phyloP scores from a whole-genome alignment of 352 stramenopile species.

The Phytophthora rubi region DNA sequence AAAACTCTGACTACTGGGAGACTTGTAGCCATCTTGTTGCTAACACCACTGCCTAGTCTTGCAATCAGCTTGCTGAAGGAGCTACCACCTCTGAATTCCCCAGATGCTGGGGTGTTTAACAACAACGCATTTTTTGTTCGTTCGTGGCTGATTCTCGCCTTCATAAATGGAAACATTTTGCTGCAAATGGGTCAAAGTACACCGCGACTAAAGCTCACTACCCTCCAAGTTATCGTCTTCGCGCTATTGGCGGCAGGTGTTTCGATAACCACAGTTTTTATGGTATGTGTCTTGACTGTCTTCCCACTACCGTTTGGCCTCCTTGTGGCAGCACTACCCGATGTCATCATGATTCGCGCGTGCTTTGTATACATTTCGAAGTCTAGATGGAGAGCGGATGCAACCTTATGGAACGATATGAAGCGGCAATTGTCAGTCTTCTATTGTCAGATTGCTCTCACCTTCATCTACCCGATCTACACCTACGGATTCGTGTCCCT shows the following conservation, averaged over 20 bases:
- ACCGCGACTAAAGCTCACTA: slow-evolving; percentile 21
- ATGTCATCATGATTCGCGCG: slow-evolving; percentile 3
- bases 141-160: slow-evolving; percentile 16
- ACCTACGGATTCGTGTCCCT: slow-evolving; percentile 45
- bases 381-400: slow-evolving; percentile 13
- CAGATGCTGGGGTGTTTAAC: slow-evolving; percentile 19
- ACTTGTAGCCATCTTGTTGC: slow-evolving; percentile 13
- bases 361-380: slow-evolving; percentile 29
- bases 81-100: slow-evolving; percentile 14
- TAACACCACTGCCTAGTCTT: slow-evolving; percentile 27
- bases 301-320: slow-evolving; percentile 54
- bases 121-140: slow-evolving; percentile 27
- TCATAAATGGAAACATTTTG: slow-evolving; percentile 23
- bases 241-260: slow-evolving; percentile 8
- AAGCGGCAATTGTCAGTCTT: slow-evolving; percentile 28
- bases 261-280: slow-evolving; percentile 8
- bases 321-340: slow-evolving; percentile 19
- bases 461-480: slow-evolving; percentile 55
- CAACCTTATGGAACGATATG: slow-evolving; percentile 17
- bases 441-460: slow-evolving; percentile 23
- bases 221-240: slow-evolving; percentile 7
- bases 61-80: slow-evolving; percentile 26
- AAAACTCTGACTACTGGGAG: slow-evolving; percentile 1
- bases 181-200: slow-evolving; percentile 28
- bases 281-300: slow-evolving; percentile 25